Conservation (phyloP, 2,329 filamentous ascomycete species). For the Penicillium sp. region DNA sequence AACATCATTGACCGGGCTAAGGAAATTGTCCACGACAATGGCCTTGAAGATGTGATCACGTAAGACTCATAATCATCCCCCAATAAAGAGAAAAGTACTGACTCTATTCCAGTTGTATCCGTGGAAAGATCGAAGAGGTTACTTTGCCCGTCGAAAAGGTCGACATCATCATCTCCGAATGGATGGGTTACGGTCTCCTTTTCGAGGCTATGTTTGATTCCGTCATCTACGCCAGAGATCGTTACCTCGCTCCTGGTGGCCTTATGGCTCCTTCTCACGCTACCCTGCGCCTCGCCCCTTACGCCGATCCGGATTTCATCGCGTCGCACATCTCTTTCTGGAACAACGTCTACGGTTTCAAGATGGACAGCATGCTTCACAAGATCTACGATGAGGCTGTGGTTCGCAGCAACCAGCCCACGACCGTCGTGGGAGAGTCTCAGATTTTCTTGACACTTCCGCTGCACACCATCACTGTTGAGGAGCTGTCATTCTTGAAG, state of each 20-base stretch:
- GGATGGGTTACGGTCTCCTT: constrained; percentile 94
- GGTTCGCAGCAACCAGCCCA: constrained; percentile 66
- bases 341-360: constrained; percentile 90
- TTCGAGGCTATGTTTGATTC: constrained; percentile 97
- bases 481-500: constrained; percentile 74
- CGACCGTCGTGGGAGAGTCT: constrained; percentile 54
- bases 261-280: constrained; percentile 85
- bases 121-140: constrained; percentile 87
- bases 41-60: constrained; percentile 70
- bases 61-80: constrained; percentile 26
- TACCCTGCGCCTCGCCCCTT: constrained; percentile 77
- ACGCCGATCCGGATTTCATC: constrained; percentile 74
- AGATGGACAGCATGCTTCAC: constrained; percentile 86
- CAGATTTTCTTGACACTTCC: constrained; percentile 72
- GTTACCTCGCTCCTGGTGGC: constrained; percentile 75
- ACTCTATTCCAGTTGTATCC: constrained; percentile 57
- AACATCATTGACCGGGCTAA: constrained; percentile 84
- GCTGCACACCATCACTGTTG: constrained; percentile 68
- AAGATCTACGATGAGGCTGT: constrained; percentile 80
- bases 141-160: constrained; percentile 73
- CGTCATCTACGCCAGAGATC: constrained; percentile 82
- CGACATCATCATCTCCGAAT: constrained; percentile 93
- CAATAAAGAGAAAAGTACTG: constrained; percentile 2
- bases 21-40: constrained; percentile 81
- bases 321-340: constrained; percentile 79